Evolutionary conservation across 2,329 filamentous ascomycete genomes (phyloP).

Genomic region (Camillea tinctor): DNA sequence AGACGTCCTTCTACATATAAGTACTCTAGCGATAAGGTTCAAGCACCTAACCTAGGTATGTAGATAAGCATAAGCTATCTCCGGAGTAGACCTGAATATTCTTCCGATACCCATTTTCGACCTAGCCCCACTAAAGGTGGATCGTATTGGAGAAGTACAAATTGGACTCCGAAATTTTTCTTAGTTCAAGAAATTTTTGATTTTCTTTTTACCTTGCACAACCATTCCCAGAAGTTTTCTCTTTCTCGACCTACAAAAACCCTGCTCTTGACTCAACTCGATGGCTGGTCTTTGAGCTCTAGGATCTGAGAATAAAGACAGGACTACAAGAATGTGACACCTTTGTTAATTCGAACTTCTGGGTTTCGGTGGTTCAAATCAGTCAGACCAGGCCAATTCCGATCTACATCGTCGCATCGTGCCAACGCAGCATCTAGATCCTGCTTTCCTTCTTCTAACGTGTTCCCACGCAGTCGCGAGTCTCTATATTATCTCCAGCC

Average conservation of each 20-base stretch:
- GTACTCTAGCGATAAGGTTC: too few relatives aligned
- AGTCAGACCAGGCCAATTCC: conserved; percentile 1
- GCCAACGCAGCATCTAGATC: neutral
- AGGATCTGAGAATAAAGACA: neutral
- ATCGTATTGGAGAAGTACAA: neutral
- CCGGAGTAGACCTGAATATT: too few relatives aligned
- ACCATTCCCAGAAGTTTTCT: neutral
- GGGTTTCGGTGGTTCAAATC: conserved; percentile 7
- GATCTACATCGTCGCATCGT: neutral
- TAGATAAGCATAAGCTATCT: too few relatives aligned
- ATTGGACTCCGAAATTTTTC: neutral
- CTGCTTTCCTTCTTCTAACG: conserved; percentile 2
- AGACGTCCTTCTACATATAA: too few relatives aligned
- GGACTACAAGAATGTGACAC: conserved; percentile 23
- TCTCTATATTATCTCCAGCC: neutral
- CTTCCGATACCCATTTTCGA: neutral
- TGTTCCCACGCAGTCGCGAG: neutral
- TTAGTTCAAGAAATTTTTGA: neutral
- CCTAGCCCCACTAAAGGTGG: neutral
- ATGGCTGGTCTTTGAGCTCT: neutral
- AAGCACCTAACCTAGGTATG: too few relatives aligned
- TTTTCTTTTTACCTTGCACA: neutral
- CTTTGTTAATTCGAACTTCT: conserved; percentile 8
- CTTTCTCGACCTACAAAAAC: neutral
- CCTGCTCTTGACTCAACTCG: conserved; percentile 1